phyloP scores from a whole-genome alignment of 257 asterid species.

The Anisodus acutangulus region DNA sequence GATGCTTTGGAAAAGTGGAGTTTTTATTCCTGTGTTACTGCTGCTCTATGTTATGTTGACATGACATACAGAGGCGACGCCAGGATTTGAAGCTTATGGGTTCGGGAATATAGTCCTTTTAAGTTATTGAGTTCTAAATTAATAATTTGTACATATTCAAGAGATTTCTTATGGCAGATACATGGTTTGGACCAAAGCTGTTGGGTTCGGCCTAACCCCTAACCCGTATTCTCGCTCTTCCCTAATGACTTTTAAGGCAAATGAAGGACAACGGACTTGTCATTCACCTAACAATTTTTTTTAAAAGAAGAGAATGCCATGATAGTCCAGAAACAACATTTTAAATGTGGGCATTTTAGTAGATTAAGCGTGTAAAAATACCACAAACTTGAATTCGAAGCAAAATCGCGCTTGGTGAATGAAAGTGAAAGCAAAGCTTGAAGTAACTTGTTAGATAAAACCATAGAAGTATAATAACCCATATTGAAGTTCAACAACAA shows the following conservation, averaged over 20 bases:
- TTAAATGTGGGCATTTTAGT: not conserved
- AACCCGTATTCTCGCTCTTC: not conserved
- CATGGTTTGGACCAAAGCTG: not conserved
- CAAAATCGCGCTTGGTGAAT: not conserved
- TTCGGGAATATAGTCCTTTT: not conserved
- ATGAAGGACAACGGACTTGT: constrained; percentile 13
- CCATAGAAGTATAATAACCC: not conserved
- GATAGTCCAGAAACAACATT: not conserved
- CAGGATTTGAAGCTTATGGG: not conserved
- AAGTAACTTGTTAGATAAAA: not conserved
- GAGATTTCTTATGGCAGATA: not conserved
- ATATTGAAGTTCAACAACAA: not conserved
- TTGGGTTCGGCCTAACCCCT: not conserved
- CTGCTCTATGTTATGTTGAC: constrained; percentile 12
- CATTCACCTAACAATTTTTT: not conserved
- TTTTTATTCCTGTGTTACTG: not conserved
- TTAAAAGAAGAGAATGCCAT: not conserved
- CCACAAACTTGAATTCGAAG: not conserved
- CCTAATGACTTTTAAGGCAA: not conserved
- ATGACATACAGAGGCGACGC: not conserved
- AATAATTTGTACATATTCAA: not conserved
- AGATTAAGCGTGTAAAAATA: constrained; percentile 4
- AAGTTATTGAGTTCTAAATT: not conserved
- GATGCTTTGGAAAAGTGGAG: constrained; percentile 14
- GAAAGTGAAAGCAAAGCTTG: constrained; percentile 3